Evolutionary conservation across 768 basidiomycete genomes (phyloP).

Genomic region (Calocera cornea): DNA sequence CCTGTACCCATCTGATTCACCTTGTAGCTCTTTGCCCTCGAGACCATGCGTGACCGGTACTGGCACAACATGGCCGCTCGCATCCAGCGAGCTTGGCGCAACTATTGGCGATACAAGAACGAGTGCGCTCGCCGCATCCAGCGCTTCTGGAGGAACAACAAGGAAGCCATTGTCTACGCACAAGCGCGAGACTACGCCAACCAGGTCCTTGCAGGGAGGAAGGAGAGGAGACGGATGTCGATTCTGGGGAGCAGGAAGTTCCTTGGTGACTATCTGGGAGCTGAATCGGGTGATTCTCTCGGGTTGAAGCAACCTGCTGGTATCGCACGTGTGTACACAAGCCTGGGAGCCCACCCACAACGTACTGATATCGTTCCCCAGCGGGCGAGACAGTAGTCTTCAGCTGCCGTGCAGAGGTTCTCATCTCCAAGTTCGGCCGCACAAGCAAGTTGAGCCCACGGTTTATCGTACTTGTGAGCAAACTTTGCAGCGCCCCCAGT

Average conservation of each 20-base stretch:
- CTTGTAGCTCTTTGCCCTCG: constrained; percentile 79
- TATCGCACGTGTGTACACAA: constrained; percentile 46
- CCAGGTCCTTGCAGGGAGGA: constrained; percentile 75
- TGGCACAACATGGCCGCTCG: constrained; percentile 99
- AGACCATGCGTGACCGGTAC: constrained; percentile 97
- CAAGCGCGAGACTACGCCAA: constrained; percentile 92
- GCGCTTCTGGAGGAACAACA: constrained; percentile 98
- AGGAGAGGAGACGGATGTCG: constrained; percentile 88
- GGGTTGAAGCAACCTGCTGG: constrained; percentile 63
- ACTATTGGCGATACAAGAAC: constrained; percentile 88
- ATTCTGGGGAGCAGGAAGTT: constrained; percentile 87
- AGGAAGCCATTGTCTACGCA: constrained; percentile 78
- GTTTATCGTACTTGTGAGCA: constrained; percentile 72
- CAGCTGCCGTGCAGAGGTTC: constrained; percentile 63
- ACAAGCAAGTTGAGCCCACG: constrained; percentile 89
- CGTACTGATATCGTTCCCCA: background rate
- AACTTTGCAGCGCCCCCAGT: background rate
- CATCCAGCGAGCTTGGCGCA: constrained; percentile 92
- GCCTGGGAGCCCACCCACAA: background rate
- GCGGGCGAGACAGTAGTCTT: constrained; percentile 68
- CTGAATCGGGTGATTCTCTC: constrained; percentile 58
- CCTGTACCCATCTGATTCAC: constrained; percentile 7
- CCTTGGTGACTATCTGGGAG: constrained; percentile 88
- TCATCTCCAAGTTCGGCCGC: constrained; percentile 72
- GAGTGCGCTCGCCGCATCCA: constrained; percentile 93